Evolutionary conservation across 306 rosid genomes (phyloP).

Genomic region (Chamaecrista fasciculata): DNA sequence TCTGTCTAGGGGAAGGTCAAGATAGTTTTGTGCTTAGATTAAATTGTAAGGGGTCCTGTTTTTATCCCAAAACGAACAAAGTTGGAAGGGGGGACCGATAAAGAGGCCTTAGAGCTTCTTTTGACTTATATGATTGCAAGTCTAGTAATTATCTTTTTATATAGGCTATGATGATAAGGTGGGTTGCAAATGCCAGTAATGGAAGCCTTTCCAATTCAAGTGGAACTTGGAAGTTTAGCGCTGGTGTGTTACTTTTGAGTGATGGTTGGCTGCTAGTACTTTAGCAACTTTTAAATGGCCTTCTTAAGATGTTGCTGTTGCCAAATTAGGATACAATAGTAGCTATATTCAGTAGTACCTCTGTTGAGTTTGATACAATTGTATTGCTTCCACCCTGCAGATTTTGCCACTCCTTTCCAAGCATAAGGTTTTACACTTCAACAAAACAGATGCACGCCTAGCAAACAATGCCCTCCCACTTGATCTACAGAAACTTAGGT

Average conservation of each 20-base stretch:
- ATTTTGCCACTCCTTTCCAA: conserved; percentile 75
- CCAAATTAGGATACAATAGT: conserved; percentile 6
- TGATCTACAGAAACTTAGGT: conserved; percentile 82
- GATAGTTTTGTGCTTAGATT: conserved; percentile 5
- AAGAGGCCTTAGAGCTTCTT: background rate
- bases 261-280: background rate
- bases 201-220: conserved; percentile 3
- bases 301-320: background rate
- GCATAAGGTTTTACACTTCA: conserved; percentile 82
- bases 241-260: background rate
- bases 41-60: too few relatives aligned
- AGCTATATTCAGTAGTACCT: background rate
- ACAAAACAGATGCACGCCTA: conserved; percentile 91
- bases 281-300: background rate
- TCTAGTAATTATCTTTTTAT: background rate
- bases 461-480: conserved; percentile 80
- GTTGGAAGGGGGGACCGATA: background rate
- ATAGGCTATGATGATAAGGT: background rate
- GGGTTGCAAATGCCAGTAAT: background rate
- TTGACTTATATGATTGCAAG: background rate
- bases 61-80: too few relatives aligned
- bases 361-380: conserved; percentile 29
- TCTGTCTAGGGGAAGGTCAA: background rate
- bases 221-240: conserved; percentile 1
- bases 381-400: conserved; percentile 50